Percentiles rank a stretch among this genome's conserved stretches.
Evolutionary conservation across 1,284 basidiomycete genomes (phyloP).

Genomic region (Trichosporon coremiiforme): DNA sequence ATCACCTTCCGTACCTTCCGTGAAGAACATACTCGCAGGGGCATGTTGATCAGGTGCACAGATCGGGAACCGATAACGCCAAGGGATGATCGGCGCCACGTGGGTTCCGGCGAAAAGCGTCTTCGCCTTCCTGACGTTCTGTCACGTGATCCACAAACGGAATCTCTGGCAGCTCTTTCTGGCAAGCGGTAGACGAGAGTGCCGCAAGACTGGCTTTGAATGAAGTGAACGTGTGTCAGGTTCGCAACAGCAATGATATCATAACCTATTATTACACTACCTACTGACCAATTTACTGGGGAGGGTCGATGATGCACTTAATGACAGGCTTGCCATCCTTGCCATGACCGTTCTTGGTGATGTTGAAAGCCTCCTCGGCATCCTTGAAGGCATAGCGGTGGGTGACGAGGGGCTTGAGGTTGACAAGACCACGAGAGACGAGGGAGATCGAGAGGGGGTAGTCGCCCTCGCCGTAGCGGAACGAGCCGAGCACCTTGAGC

Average conservation of each 20-base stretch:
- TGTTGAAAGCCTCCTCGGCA: slow-evolving; percentile 61
- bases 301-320: slow-evolving; percentile 55
- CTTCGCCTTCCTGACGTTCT: too few relatives aligned
- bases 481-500: slow-evolving; percentile 52
- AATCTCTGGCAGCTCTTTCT: too few relatives aligned
- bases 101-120: slow-evolving; percentile 9
- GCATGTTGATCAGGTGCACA: not conserved
- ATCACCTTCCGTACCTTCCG: not conserved
- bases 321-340: slow-evolving; percentile 59
- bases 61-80: not conserved
- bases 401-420: slow-evolving; percentile 61
- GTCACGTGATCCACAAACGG: not conserved
- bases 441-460: slow-evolving; percentile 62
- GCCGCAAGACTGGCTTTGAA: too few relatives aligned
- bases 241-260: not conserved
- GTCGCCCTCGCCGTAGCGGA: slow-evolving; percentile 57
- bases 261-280: not conserved
- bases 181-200: too few relatives aligned
- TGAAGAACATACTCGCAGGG: not conserved
- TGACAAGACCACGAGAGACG: slow-evolving; percentile 60
- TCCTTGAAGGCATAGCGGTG: slow-evolving; percentile 64
- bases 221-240: too few relatives aligned
- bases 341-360: slow-evolving; percentile 68
- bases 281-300: slow-evolving; percentile 33
- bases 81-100: slow-evolving; percentile 9